Evolutionary conservation across 2,329 filamentous ascomycete genomes (phyloP), one percentile per base, ranked within the genome.

Genomic region (Pseudogymnoascus destructans): DNA sequence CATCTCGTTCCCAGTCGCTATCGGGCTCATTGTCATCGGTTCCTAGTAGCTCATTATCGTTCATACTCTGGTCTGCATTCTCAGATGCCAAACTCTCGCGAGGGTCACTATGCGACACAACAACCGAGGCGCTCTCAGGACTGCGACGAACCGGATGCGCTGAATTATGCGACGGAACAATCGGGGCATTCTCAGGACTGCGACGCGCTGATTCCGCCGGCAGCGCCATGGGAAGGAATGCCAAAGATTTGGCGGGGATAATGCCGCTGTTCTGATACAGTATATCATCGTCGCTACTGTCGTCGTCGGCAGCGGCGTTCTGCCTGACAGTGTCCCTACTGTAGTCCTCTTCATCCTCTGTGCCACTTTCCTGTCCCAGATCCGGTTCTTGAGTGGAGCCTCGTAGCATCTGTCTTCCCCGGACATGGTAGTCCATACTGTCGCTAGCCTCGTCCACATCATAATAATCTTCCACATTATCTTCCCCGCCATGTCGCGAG

Each of bases 381-480:
- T 35, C 63, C 8, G 60, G 38, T 30, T 64, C 64, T 19, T 60
- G 60, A 8, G 61, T 62, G 27, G 63, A 58, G 23, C 60, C 64
- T 33, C 46, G 59, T 23, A 59, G 40, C 9, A 61, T 40, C 5
- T 61, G 59, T 42, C 58, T 60, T 8, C 59, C 52, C 11, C 60
- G 58, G 32, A 35, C 32, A 35, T 35, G 32, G 32, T 35, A 35
- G 32, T 35, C 32, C 32, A 35, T 35, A 35, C 32, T 35, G 32
- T 35, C 13, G 32, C 32, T 35, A 35, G 32, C 65, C 3, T 69
- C 67, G 5, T 71, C 67, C 3, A 68, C 68, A 4, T 64, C 63
- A 2, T 63, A 60, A 21, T 67, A 63, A 17, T 67, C 67, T 21
- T 66, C 70, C 3, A 54, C 60, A 15, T 62, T 63, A 8, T 62